A percentile compares a stretch with the other conserved stretches of the same genome.
phyloP scores from a whole-genome alignment of 331 rosid species.

The Malus hybrid region DNA sequence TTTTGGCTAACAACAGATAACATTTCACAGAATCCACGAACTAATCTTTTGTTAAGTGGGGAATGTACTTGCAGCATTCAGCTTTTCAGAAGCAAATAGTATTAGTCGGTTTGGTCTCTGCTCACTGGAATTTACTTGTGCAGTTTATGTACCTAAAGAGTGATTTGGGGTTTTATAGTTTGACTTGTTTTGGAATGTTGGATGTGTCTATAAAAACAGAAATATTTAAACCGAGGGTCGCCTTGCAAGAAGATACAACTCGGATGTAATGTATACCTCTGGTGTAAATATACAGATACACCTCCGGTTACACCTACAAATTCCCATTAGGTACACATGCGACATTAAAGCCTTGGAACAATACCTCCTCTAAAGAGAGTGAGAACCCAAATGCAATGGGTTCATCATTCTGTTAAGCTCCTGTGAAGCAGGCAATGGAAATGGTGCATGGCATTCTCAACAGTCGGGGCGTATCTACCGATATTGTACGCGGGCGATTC shows the following conservation, averaged over 20 bases:
- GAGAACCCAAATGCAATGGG: too few species aligned
- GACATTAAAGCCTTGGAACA: too few species aligned
- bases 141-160: neutral
- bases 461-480: constrained; percentile 75
- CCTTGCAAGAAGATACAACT: neutral
- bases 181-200: neutral
- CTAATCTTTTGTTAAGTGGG: neutral
- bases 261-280: too few species aligned
- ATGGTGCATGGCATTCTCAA: constrained; percentile 94
- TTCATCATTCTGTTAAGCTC: constrained; percentile 17
- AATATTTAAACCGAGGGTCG: neutral
- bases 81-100: neutral
- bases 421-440: constrained; percentile 61
- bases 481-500: constrained; percentile 62
- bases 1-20: neutral
- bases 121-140: neutral
- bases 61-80: neutral
- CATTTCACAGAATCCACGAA: neutral
- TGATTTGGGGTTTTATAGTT: neutral
- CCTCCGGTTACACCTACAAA: too few species aligned
- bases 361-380: too few species aligned
- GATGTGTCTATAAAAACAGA: neutral
- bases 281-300: too few species aligned
- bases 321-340: too few species aligned
- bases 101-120: neutral